A percentile compares a stretch with the other conserved stretches of the same genome.
phyloP scores from a whole-genome alignment of 139 green algal species.

The Choricystis sp. region DNA sequence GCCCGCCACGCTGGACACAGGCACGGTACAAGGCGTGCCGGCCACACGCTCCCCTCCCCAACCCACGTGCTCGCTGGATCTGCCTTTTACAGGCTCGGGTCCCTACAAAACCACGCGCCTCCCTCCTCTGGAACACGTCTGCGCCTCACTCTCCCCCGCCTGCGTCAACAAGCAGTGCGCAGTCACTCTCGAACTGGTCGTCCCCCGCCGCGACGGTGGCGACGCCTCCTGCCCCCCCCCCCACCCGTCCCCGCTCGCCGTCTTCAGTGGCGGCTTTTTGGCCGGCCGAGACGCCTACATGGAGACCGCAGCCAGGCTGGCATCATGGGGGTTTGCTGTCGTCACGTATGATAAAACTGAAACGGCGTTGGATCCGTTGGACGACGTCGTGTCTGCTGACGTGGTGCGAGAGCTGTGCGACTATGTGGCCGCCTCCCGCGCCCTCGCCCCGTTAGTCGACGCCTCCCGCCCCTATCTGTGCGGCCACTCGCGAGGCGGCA shows the following conservation, averaged over 20 bases:
- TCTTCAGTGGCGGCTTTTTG: constrained; percentile 23
- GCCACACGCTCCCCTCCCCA: too few species aligned
- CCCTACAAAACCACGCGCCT: constrained; percentile 3
- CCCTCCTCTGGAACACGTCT: constrained; percentile 10
- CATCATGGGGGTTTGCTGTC: neutral
- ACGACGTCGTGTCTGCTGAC: constrained; percentile 36
- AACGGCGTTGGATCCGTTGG: constrained; percentile 5
- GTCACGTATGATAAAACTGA: neutral
- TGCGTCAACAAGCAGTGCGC: constrained; percentile 5
- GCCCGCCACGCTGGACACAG: too few species aligned
- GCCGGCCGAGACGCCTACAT: neutral
- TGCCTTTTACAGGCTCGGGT: constrained; percentile 1
- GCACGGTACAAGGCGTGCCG: too few species aligned
- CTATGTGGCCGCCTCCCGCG: neutral
- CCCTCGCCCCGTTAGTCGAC: neutral
- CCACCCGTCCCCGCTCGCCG: constrained; percentile 8
- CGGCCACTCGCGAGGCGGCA: constrained; percentile 19
- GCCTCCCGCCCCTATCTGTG: constrained; percentile 4
- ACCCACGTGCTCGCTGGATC: too few species aligned
- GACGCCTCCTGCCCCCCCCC: too few species aligned
- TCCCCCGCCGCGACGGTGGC: neutral
- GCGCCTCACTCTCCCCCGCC: constrained; percentile 1
- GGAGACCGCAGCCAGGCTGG: neutral
- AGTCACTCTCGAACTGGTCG: constrained; percentile 1
- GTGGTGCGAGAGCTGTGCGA: constrained; percentile 16